phyloP scores from a whole-genome alignment of 345 rosid genomes.

The Dimocarpus longan region DNA sequence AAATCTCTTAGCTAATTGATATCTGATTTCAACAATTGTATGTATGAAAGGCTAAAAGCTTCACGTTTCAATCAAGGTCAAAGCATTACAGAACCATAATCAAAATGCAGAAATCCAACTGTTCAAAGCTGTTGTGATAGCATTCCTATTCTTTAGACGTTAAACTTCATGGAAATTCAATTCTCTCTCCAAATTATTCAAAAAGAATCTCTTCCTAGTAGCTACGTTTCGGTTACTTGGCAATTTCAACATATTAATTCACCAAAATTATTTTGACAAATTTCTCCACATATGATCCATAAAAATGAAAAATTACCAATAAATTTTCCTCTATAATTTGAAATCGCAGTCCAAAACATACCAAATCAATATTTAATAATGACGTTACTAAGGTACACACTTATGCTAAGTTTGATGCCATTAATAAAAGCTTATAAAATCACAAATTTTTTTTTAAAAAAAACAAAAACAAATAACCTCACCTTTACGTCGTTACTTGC shows the following conservation, averaged over 20 bases:
- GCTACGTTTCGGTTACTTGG: too few species aligned
- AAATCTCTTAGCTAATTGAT: too few species aligned
- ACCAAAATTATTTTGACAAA: too few species aligned
- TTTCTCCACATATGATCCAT: background rate
- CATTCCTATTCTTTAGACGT: constrained; percentile 5
- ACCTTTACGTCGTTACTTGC: constrained; percentile 9
- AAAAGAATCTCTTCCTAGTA: background rate
- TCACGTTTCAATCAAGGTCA: background rate
- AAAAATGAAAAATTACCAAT: too few species aligned
- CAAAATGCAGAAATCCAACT: background rate
- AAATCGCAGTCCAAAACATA: too few species aligned
- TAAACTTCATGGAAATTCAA: background rate
- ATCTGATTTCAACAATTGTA: too few species aligned
- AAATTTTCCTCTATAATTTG: too few species aligned
- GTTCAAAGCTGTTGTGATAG: background rate
- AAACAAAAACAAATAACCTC: background rate
- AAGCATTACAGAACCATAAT: background rate
- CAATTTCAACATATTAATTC: too few species aligned
- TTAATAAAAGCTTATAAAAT: background rate
- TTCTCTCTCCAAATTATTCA: background rate
- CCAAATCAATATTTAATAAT: background rate
- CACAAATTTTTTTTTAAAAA: background rate
- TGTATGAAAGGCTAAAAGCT: too few species aligned
- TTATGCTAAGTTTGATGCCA: background rate
- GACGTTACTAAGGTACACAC: background rate